Base-by-base conservation (phyloP, 2,329 filamentous ascomycete genomes). In the Phialophora verrucosa region DNA sequence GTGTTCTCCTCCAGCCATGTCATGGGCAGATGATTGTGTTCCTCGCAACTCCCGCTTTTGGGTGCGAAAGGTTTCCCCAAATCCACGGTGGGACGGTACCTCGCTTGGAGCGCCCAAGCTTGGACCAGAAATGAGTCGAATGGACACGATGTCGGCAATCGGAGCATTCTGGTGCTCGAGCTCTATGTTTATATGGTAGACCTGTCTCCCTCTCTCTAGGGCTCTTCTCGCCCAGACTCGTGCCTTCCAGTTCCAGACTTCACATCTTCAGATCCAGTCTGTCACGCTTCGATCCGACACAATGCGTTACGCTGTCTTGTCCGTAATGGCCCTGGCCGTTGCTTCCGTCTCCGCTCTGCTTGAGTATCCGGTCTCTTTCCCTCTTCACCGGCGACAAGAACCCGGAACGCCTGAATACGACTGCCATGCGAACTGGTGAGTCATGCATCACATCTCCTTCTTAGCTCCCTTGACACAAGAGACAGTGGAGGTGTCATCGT, bases 341-440 rank as follows among this genome's bases (percentile, higher is more conserved):
- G 62, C 54, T 2, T 59, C 55, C 20, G 61, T 56, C 29, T 57
- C 59, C 25, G 56, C 63, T 35, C 64, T 66, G n/a, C 62, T 71
- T 23, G 35, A 59, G 11, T 69, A 59, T 50, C 66, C 66, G 8
- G 61, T 59, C 3, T 38, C 31, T 25, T 63, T 67, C 23, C 61
- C 68, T 50, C 55, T 71, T 5, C 42, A 59, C 7, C 66, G 62
- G 14, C 60, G 69, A 35, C 72, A 70, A 56, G 69, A 55, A 20
- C 74, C 73, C 1, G 76, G 74, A 6, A 75, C 73, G 27, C 73
- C 74, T 4, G 66, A 73, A n/a, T 78, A 78, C 59, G 71, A 78
- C 2, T 78, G 76, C 32, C 76, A 78, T 58, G 72, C 72, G 10
- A 70, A 75, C 59, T 78, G 76, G 76, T 78, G 71, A 38, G 72